phyloP scores from a whole-genome alignment of 139 green algal species.

The Chlorella sorokiniana region DNA sequence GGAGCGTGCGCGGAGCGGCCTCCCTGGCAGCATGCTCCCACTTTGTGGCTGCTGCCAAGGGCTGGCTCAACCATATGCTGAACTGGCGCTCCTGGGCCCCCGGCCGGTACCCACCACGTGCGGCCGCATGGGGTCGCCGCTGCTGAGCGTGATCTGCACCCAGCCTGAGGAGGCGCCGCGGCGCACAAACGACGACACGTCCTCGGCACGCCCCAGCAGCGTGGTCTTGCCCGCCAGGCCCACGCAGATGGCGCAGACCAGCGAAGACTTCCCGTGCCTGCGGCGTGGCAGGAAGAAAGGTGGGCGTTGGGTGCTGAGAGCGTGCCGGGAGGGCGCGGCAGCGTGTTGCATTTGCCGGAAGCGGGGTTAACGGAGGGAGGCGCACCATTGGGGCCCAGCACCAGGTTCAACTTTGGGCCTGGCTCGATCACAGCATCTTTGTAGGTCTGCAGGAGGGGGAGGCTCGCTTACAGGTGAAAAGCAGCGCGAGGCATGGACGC shows the following conservation, averaged over 20 bases:
- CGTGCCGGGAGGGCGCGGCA: background rate
- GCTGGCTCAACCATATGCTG: no score
- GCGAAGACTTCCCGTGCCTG: constrained; percentile 81
- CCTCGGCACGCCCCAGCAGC: constrained; percentile 82
- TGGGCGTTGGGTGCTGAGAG: background rate
- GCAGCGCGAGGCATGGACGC: background rate
- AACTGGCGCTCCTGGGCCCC: background rate
- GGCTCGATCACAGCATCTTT: constrained; percentile 67
- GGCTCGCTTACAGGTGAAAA: background rate
- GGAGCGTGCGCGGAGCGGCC: background rate
- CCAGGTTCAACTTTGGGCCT: constrained; percentile 87
- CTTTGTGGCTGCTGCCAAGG: no score
- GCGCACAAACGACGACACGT: constrained; percentile 81
- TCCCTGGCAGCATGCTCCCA: background rate
- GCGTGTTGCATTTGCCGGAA: background rate
- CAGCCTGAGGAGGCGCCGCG: constrained; percentile 56
- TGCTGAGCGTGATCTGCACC: constrained; percentile 76
- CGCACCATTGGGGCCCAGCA: constrained; percentile 93
- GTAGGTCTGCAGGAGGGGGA: constrained; percentile 74
- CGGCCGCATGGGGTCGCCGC: constrained; percentile 42
- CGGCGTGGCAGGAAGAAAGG: background rate
- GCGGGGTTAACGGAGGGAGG: background rate
- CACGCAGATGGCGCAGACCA: constrained; percentile 92
- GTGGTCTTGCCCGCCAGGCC: constrained; percentile 77
- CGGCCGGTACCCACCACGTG: constrained; percentile 12